Evolutionary conservation across 1,139 yeast species (phyloP).

Genomic region (Debaryomyces coudertii): DNA sequence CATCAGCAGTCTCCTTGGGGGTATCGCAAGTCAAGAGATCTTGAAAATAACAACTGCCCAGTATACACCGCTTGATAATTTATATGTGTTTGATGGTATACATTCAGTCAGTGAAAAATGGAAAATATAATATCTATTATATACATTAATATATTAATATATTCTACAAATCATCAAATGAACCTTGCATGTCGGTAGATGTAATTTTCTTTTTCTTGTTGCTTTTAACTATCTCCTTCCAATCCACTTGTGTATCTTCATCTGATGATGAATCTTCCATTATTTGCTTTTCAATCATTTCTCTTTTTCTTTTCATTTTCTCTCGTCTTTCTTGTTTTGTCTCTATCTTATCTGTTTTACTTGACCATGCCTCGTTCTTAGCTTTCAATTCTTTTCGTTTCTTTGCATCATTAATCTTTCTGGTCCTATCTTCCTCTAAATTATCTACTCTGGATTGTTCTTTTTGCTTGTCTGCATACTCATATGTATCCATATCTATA

Average conservation of each 20-base stretch:
- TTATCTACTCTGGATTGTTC: slow-evolving; percentile 67
- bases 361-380: slow-evolving; percentile 83
- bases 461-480: slow-evolving; percentile 63
- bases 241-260: slow-evolving; percentile 67
- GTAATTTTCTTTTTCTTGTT: slow-evolving; percentile 58
- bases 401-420: slow-evolving; percentile 51
- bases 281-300: slow-evolving; percentile 61
- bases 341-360: slow-evolving; percentile 65
- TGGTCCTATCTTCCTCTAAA: slow-evolving; percentile 48
- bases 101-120: slow-evolving; percentile 53
- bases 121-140: slow-evolving; percentile 32
- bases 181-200: slow-evolving; percentile 49
- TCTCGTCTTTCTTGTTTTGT: slow-evolving; percentile 63
- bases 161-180: slow-evolving; percentile 69
- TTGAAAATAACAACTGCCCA: slow-evolving; percentile 69
- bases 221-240: slow-evolving; percentile 81
- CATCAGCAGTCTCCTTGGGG: slow-evolving; percentile 61
- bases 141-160: slow-evolving; percentile 8
- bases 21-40: slow-evolving; percentile 77
- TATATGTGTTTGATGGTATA: slow-evolving; percentile 70
- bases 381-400: slow-evolving; percentile 48
- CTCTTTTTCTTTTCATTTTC: slow-evolving; percentile 63
- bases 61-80: slow-evolving; percentile 70
- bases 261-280: slow-evolving; percentile 52
- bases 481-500: slow-evolving; percentile 66